Evolutionary conservation across 1,139 yeast species (phyloP), one percentile per base, ranked within the genome.

Genomic region (Yamadazyma dushanensis): DNA sequence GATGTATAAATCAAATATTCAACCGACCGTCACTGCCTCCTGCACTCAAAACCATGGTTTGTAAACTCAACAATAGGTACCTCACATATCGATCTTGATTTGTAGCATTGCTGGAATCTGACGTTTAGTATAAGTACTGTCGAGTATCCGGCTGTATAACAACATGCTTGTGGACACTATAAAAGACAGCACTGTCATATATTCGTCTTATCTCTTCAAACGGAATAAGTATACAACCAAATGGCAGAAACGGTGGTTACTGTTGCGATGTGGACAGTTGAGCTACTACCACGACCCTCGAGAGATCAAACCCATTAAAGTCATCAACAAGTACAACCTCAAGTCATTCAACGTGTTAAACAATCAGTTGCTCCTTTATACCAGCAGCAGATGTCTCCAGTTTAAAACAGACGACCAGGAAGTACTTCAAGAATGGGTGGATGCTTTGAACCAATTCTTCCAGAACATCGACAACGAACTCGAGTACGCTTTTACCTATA

Each of bases 171-270:
- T 15, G 26, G 27, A 38, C 10, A 31, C 45, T 7, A 45, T 26
- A 6, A 26, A 41, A 8, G 41, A 41, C 16, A 47, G 52, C 32
- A 37, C 37, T 26, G 36, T 47, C 1, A 22, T 53, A 10, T 29
- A 39, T 3, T 41, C 49, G 2, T 47, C 55, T 2, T 46, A 50
- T 25, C 38, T 60, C 11, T 39, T 43, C 26, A 60, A 61, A 35
- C 46, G 58, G 24, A 49, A 56, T 13, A 46, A 47, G 19, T 52
- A 44, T 32, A 55, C 63, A 7, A 57, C 54, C 35, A 57, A 51
- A 32, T 77, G 82, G 82, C 70, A 66, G 46, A 61, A 64, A 40
- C 57, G 66, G 26, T 80, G 86, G 86, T 75, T 77, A 44, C 82
- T 78, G 3, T 58, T 80, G n/a, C 59, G 86, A 26, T 61, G 63